Evolutionary conservation across 1,284 basidiomycete genomes (phyloP).

Genomic region (Anthracocystis walkeri): DNA sequence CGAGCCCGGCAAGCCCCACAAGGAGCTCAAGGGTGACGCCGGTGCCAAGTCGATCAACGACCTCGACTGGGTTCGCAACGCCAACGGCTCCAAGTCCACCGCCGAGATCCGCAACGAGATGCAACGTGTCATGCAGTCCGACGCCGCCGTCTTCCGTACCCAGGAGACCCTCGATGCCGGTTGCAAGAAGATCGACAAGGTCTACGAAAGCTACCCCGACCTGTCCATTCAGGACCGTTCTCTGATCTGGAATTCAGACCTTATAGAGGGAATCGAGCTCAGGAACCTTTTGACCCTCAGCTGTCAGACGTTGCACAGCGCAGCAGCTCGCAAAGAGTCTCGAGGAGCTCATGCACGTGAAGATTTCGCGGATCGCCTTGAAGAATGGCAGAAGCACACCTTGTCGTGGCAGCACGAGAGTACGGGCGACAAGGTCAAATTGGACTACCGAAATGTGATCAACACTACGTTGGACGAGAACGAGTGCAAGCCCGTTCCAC

Average conservation of each 20-base stretch:
- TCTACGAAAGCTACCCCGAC: slow-evolving; percentile 88
- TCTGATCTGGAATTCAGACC: slow-evolving; percentile 92
- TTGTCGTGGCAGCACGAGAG: slow-evolving; percentile 60
- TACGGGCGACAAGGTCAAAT: slow-evolving; percentile 80
- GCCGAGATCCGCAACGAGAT: slow-evolving; percentile 91
- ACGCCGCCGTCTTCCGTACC: slow-evolving; percentile 77
- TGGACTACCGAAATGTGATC: slow-evolving; percentile 90
- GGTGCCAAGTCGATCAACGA: slow-evolving; percentile 88
- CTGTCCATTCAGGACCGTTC: slow-evolving; percentile 97
- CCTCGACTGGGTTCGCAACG: slow-evolving; percentile 85
- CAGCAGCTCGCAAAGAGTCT: slow-evolving; percentile 94
- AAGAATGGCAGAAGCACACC: slow-evolving; percentile 70
- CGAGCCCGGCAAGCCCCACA: slow-evolving; percentile 90
- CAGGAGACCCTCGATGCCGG: slow-evolving; percentile 92
- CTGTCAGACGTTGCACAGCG: slow-evolving; percentile 89
- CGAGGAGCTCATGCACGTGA: slow-evolving; percentile 98
- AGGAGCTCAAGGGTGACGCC: slow-evolving; percentile 86
- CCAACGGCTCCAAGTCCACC: slow-evolving; percentile 83
- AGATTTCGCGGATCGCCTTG: slow-evolving; percentile 91
- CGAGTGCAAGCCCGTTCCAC: slow-evolving; percentile 80
- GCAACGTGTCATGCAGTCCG: slow-evolving; percentile 97
- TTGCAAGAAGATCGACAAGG: slow-evolving; percentile 84
- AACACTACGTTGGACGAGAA: slow-evolving; percentile 88
- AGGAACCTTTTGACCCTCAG: slow-evolving; percentile 95
- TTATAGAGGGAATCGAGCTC: slow-evolving; percentile 95